Conservation (phyloP, 176 grass and related monocot genomes). For the Echinochloa phyllopogon region DNA sequence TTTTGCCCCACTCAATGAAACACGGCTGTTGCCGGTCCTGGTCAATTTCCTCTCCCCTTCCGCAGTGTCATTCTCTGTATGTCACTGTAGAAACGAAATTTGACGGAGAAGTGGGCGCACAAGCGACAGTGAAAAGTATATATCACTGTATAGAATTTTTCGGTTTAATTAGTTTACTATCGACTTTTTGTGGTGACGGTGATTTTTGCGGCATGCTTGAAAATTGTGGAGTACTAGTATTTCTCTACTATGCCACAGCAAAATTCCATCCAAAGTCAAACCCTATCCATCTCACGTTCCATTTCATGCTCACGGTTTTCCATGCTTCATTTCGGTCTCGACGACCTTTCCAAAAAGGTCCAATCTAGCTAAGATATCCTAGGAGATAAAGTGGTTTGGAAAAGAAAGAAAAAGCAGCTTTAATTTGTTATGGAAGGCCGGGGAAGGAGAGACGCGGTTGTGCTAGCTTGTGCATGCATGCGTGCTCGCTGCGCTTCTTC, state of each 20-base stretch:
- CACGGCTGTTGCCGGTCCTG: too few relatives aligned
- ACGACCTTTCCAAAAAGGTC: conserved; percentile 26
- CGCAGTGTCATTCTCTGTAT: background rate
- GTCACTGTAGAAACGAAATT: conserved; percentile 16
- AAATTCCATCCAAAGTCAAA: conserved; percentile 14
- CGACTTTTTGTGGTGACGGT: background rate
- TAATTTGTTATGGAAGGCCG: background rate
- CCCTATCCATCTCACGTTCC: background rate
- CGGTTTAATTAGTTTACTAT: too few relatives aligned
- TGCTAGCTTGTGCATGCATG: background rate
- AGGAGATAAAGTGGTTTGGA: background rate
- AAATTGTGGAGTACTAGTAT: background rate
- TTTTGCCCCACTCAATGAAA: too few relatives aligned
- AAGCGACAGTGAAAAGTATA: background rate
- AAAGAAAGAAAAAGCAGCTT: background rate
- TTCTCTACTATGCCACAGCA: background rate
- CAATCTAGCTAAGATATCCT: conserved; percentile 30
- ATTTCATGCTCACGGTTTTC: background rate
- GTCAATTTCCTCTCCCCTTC: background rate
- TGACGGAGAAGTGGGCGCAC: background rate
- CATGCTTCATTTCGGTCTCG: background rate
- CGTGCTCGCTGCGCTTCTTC: conserved; percentile 16
- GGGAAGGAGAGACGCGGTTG: background rate
- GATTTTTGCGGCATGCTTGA: background rate
- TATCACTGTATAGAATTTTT: background rate